phyloP scores from a whole-genome alignment of 2,329 filamentous ascomycete genomes.

The Cadophora sp. region DNA sequence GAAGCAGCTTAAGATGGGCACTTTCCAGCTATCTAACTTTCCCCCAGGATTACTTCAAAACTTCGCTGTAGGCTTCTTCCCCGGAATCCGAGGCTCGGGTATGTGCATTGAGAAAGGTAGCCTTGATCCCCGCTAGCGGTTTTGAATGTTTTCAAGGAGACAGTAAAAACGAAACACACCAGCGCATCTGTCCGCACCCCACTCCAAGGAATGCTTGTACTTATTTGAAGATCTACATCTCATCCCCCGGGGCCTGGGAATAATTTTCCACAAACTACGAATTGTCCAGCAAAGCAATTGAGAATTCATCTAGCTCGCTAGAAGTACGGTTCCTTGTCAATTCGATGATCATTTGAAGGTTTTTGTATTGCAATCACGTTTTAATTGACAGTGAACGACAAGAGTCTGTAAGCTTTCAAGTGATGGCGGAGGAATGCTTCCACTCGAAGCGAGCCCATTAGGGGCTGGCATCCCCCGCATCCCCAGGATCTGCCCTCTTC shows the following conservation, averaged over 20 bases:
- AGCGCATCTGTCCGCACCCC: background rate
- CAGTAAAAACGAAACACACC: conserved; percentile 9
- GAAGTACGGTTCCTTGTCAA: too few species aligned
- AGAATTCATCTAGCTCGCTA: too few species aligned
- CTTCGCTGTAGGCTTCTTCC: background rate
- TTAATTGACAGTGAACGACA: background rate
- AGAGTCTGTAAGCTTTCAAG: background rate
- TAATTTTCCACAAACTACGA: background rate
- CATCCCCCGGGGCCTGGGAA: background rate
- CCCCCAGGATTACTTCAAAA: background rate
- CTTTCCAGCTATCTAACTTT: too few species aligned
- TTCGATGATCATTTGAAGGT: too few species aligned
- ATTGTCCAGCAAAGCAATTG: background rate
- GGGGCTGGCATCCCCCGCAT: conserved; percentile 5
- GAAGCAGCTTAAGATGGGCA: background rate
- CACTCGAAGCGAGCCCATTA: background rate
- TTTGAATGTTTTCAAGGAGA: background rate
- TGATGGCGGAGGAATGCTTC: background rate
- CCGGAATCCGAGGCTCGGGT: conserved; percentile 7
- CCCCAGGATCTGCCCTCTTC: conserved; percentile 1
- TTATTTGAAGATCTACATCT: conserved; percentile 1
- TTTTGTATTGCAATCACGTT: too few species aligned
- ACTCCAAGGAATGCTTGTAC: background rate
- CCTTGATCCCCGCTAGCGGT: conserved; percentile 11
- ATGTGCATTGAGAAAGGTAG: background rate